These are phyloP conservation scores for Sporisorium graminicola DNA, from an alignment of 1,284 basidiomycete species.

Conservation along the genomic window DNA sequence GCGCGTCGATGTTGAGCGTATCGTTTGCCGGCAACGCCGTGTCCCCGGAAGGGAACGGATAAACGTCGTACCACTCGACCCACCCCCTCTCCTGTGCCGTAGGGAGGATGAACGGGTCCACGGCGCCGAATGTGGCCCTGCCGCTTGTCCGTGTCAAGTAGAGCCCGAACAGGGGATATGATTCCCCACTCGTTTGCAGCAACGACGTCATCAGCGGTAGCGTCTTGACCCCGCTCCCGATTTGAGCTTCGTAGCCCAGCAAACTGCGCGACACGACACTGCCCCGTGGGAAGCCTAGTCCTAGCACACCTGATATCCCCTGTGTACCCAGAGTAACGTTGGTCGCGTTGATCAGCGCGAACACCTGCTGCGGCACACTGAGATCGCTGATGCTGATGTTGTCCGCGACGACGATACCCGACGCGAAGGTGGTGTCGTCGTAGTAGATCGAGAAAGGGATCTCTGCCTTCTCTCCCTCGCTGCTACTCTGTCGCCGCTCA, in stretches of 20 bases:
- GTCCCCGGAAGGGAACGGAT: conserved; percentile 49
- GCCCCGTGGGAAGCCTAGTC: conserved; percentile 70
- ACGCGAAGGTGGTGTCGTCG: conserved; percentile 21
- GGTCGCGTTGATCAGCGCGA: conserved; percentile 62
- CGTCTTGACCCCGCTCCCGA: conserved; percentile 2
- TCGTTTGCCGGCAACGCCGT: conserved; percentile 23
- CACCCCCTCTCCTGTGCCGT: conserved; percentile 6
- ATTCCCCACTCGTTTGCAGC: conserved; percentile 23
- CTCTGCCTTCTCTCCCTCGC: conserved; percentile 8
- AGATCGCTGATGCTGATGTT: conserved; percentile 31
- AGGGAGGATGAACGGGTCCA: conserved; percentile 33
- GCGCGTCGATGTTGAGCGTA: conserved; percentile 36
- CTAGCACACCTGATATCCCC: conserved; percentile 70
- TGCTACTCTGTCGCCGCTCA: background rate
- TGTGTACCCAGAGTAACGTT: conserved; percentile 69
- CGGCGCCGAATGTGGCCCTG: conserved; percentile 39
- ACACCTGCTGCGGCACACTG: conserved; percentile 29
- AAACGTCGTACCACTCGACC: conserved; percentile 54
- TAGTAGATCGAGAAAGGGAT: conserved; percentile 44
- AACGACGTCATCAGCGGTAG: conserved; percentile 33
- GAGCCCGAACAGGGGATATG: conserved; percentile 50
- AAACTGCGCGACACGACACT: conserved; percentile 37
- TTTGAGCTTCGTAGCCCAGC: conserved; percentile 14
- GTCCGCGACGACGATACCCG: conserved; percentile 31
- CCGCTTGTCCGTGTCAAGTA: conserved; percentile 28